Evolutionary conservation across 129 eudicot species (phyloP).

Genomic region (Tanacetum coccineum): DNA sequence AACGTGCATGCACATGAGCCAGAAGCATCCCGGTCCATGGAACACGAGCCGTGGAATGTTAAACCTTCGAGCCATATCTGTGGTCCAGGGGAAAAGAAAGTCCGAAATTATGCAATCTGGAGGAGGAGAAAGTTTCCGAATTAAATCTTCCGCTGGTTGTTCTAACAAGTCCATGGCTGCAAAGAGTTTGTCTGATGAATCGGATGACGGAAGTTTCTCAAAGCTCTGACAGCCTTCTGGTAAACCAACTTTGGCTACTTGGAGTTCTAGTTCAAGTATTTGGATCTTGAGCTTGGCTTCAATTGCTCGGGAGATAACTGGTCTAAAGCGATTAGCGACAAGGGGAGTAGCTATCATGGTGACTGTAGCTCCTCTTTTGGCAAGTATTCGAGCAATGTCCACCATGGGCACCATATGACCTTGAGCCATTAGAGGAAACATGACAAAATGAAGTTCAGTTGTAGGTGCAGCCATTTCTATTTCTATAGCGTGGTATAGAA

Average conservation of each 20-base stretch:
- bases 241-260: slow-evolving; percentile 33
- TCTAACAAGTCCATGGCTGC: slow-evolving; percentile 32
- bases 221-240: slow-evolving; percentile 38
- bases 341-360: slow-evolving; percentile 44
- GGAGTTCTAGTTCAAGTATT: slow-evolving; percentile 27
- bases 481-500: background rate
- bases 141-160: slow-evolving; percentile 26
- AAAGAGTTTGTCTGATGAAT: slow-evolving; percentile 10
- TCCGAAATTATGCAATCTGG: slow-evolving; percentile 52
- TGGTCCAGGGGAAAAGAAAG: slow-evolving; percentile 37
- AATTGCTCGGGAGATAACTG: slow-evolving; percentile 22
- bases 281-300: slow-evolving; percentile 31
- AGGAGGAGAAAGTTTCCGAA: slow-evolving; percentile 24
- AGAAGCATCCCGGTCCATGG: slow-evolving; percentile 43
- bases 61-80: slow-evolving; percentile 30
- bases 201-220: slow-evolving; percentile 27
- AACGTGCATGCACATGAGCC: slow-evolving; percentile 19
- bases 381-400: slow-evolving; percentile 39
- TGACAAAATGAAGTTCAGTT: slow-evolving; percentile 31
- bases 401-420: slow-evolving; percentile 56
- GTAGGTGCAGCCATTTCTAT: background rate
- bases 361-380: slow-evolving; percentile 27
- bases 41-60: slow-evolving; percentile 45
- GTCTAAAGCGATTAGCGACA: slow-evolving; percentile 25
- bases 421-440: slow-evolving; percentile 42